Evolutionary conservation across 768 basidiomycete species (phyloP).

Genomic region (Hemileccinum impolitum): DNA sequence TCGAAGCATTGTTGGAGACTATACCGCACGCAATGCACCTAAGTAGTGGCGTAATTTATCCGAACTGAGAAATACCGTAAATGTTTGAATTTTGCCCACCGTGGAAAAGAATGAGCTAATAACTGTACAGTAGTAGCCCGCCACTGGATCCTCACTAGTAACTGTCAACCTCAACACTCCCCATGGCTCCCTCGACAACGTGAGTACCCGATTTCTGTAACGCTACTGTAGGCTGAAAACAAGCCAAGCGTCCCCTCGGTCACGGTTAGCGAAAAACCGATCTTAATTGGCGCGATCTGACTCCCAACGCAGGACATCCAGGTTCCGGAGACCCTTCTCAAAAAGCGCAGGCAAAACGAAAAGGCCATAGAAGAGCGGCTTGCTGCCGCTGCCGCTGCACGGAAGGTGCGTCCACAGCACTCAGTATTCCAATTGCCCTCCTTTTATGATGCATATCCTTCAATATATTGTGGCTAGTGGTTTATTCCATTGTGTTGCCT

Average conservation of each 20-base stretch:
- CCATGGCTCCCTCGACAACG: constrained; percentile 54
- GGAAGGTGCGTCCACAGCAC: constrained; percentile 64
- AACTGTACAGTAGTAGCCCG: constrained; percentile 39
- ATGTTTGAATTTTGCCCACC: not conserved
- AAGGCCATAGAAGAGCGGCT: constrained; percentile 94
- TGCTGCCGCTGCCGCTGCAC: constrained; percentile 75
- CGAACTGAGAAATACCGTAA: not conserved
- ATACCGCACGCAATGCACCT: too few species aligned
- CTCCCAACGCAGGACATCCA: constrained; percentile 65
- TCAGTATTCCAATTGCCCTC: constrained; percentile 14
- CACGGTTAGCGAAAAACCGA: constrained; percentile 35
- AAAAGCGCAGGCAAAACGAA: constrained; percentile 98
- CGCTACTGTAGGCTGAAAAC: constrained; percentile 1
- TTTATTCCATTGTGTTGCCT: constrained; percentile 62
- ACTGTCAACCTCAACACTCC: constrained; percentile 36
- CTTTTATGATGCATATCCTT: constrained; percentile 78
- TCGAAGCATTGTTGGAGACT: too few species aligned
- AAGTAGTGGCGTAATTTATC: too few species aligned
- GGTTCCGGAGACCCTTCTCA: constrained; percentile 99
- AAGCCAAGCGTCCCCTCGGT: constrained; percentile 42
- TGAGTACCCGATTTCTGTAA: constrained; percentile 31
- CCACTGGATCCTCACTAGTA: constrained; percentile 29
- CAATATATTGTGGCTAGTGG: constrained; percentile 71
- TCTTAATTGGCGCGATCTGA: constrained; percentile 14
- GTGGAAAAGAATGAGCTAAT: constrained; percentile 31